These are phyloP conservation scores for Fusarium coicis DNA, from an alignment of 2,329 filamentous ascomycete species.

Conservation along the genomic window DNA sequence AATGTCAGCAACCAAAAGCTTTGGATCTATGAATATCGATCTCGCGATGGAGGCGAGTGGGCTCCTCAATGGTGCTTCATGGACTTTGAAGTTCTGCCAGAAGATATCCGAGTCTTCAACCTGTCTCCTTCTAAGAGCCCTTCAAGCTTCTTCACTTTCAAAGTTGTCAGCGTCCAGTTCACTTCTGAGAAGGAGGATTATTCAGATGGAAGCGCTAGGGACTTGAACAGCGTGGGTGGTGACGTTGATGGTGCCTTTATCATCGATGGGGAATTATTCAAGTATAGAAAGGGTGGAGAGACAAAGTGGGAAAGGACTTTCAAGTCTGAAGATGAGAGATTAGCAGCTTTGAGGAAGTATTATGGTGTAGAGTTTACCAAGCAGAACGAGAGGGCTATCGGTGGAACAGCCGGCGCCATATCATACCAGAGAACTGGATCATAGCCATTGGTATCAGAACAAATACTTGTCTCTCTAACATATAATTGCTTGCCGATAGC, in stretches of 20 bases:
- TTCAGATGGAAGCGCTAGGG: background rate
- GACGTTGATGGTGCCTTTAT: conserved; percentile 13
- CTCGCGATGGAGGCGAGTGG: background rate
- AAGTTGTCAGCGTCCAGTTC: conserved; percentile 14
- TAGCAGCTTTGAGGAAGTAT: conserved; percentile 3
- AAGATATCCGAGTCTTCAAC: conserved; percentile 31
- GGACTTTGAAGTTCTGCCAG: conserved; percentile 16
- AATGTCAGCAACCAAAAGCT: conserved; percentile 8
- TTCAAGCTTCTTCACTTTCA: conserved; percentile 30
- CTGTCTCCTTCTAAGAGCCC: conserved; percentile 20
- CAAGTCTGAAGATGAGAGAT: background rate
- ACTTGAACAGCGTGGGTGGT: background rate
- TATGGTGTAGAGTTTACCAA: conserved; percentile 8
- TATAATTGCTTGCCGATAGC: background rate
- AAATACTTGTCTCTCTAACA: too few relatives aligned
- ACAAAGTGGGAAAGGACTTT: conserved; percentile 11
- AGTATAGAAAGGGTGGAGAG: background rate
- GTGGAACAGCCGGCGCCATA: conserved; percentile 12
- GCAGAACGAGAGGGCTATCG: conserved; percentile 10
- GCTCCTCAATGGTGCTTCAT: conserved; percentile 25
- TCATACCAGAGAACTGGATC: background rate
- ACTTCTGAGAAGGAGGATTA: conserved; percentile 15
- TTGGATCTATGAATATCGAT: conserved; percentile 30
- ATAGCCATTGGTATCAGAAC: background rate
- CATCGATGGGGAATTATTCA: conserved; percentile 7